A percentile compares a stretch with the other conserved stretches of the same genome.
These are phyloP conservation scores for Neofusicoccum ribis DNA, from an alignment of 2,329 filamentous ascomycete species.

Conservation along the genomic window DNA sequence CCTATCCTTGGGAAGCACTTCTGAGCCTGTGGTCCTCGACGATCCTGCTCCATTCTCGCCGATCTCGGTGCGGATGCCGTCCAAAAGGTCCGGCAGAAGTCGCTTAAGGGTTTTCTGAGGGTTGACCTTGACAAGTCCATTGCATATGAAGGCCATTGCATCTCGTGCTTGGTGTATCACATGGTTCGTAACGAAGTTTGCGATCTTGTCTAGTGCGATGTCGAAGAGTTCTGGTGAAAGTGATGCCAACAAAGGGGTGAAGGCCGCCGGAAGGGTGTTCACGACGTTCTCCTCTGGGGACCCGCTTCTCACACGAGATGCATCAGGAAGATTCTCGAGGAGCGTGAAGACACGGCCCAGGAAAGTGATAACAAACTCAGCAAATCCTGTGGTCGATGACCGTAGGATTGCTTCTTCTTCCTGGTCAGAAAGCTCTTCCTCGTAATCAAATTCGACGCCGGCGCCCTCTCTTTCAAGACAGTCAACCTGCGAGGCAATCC, in stretches of 20 bases:
- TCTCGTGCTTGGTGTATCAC: constrained; percentile 96
- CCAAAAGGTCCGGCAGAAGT: constrained; percentile 84
- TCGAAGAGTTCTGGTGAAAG: constrained; percentile 93
- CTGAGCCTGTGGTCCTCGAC: constrained; percentile 87
- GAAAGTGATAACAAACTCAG: constrained; percentile 88
- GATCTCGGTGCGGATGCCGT: constrained; percentile 93
- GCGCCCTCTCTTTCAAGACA: constrained; percentile 87
- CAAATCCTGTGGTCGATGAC: constrained; percentile 90
- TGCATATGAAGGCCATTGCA: constrained; percentile 98
- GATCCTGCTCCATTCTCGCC: constrained; percentile 95
- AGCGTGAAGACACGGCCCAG: constrained; percentile 94
- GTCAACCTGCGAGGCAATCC: constrained; percentile 93
- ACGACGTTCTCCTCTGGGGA: constrained; percentile 97
- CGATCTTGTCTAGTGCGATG: constrained; percentile 85
- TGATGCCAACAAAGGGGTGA: constrained; percentile 86
- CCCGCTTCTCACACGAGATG: constrained; percentile 80
- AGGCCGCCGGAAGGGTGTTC: constrained; percentile 87
- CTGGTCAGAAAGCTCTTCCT: constrained; percentile 75
- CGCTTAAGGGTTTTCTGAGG: constrained; percentile 90
- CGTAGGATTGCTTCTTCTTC: constrained; percentile 85
- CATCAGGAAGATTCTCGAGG: constrained; percentile 90
- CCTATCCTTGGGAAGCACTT: constrained; percentile 88
- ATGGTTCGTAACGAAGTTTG: constrained; percentile 86
- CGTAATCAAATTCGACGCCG: constrained; percentile 82
- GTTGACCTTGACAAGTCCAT: constrained; percentile 92